Evolutionary conservation across 352 stramenopile species (phyloP).

Genomic region (Globisporangium alternatum): DNA sequence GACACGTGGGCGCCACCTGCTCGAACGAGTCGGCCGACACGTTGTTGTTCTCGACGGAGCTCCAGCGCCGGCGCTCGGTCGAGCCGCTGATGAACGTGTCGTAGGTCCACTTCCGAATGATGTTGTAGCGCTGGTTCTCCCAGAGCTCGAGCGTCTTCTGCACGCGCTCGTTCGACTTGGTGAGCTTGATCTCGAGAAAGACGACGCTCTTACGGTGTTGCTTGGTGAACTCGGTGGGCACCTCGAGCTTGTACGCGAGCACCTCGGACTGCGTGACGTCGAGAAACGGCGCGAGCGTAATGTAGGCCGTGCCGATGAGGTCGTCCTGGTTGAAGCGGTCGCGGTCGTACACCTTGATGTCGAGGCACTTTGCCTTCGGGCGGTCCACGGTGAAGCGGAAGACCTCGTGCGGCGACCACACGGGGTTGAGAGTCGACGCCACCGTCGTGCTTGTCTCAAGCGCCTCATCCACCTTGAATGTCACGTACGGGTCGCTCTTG

Average conservation of each 20-base stretch:
- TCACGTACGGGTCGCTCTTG: slow-evolving; percentile 77
- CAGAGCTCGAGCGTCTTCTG: slow-evolving; percentile 78
- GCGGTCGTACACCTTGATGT: slow-evolving; percentile 63
- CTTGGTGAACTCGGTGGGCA: slow-evolving; percentile 55
- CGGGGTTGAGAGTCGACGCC: slow-evolving; percentile 41
- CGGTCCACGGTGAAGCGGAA: slow-evolving; percentile 64
- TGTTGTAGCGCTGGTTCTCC: slow-evolving; percentile 83
- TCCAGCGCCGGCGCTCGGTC: slow-evolving; percentile 75
- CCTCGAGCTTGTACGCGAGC: slow-evolving; percentile 51
- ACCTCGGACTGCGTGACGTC: slow-evolving; percentile 42
- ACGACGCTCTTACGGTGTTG: slow-evolving; percentile 58
- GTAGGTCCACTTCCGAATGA: slow-evolving; percentile 74
- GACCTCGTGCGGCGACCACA: slow-evolving; percentile 47
- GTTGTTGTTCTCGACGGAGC: slow-evolving; percentile 53
- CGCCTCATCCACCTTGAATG: slow-evolving; percentile 47
- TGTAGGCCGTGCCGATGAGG: slow-evolving; percentile 45
- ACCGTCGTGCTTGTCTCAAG: slow-evolving; percentile 53
- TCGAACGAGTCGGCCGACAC: slow-evolving; percentile 65
- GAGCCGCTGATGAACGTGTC: slow-evolving; percentile 51
- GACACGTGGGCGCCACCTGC: slow-evolving; percentile 60
- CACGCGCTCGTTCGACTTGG: slow-evolving; percentile 39
- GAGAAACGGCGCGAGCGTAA: slow-evolving; percentile 48
- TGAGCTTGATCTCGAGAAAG: slow-evolving; percentile 59
- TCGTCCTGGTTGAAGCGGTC: slow-evolving; percentile 63
- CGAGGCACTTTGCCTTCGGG: slow-evolving; percentile 49